Evolutionary conservation across 208 protist species (phyloP).

Genomic region (Naegleria lovaniensis): DNA sequence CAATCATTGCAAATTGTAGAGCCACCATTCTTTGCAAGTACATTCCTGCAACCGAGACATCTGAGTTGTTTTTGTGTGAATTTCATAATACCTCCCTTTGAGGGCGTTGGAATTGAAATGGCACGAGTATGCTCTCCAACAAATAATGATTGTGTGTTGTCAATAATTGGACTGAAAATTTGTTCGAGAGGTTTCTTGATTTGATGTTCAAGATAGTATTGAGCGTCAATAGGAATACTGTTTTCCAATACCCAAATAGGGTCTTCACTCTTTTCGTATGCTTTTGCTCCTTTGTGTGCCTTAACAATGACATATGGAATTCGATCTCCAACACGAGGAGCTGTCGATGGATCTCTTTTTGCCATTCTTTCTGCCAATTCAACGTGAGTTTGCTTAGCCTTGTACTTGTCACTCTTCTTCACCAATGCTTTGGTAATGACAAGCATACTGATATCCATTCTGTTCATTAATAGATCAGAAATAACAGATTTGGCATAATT

Average conservation of each 20-base stretch:
- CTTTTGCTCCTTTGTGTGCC: conserved; percentile 65
- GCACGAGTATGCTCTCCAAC: conserved; percentile 94
- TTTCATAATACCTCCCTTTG: conserved; percentile 87
- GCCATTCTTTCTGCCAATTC: conserved; percentile 81
- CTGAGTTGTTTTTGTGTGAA: conserved; percentile 88
- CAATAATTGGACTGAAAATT: conserved; percentile 93
- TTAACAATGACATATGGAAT: conserved; percentile 92
- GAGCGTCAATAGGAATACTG: conserved; percentile 81
- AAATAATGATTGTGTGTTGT: conserved; percentile 69
- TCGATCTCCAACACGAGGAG: conserved; percentile 81
- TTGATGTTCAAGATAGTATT: conserved; percentile 93
- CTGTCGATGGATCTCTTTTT: conserved; percentile 73
- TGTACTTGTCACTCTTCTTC: conserved; percentile 91
- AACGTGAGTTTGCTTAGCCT: conserved; percentile 74
- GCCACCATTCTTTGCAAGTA: conserved; percentile 52
- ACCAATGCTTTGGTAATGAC: conserved; percentile 90
- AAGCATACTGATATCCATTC: conserved; percentile 86
- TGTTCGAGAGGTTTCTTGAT: conserved; percentile 73
- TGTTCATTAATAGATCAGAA: conserved; percentile 77
- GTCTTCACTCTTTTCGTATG: conserved; percentile 99
- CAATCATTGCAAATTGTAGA: conserved; percentile 82
- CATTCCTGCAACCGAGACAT: conserved; percentile 87
- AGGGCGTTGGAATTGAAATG: conserved; percentile 83
- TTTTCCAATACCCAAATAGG: conserved; percentile 97
- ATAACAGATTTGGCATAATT: conserved; percentile 78